These are phyloP conservation scores for Trifolium dubium DNA, from an alignment of 306 rosid genomes.

Conservation along the genomic window DNA sequence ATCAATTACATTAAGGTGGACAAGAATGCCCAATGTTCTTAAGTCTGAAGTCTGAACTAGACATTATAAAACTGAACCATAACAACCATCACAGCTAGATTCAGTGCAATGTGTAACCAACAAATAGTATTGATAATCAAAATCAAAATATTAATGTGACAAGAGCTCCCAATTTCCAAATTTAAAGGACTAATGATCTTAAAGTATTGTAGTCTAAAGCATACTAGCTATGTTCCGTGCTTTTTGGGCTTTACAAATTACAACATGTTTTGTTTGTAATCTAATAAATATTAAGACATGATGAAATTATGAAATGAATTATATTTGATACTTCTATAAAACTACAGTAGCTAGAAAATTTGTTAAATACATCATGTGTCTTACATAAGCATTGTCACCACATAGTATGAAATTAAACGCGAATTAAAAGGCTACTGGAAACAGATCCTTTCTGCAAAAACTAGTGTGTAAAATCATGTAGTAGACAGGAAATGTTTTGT, in stretches of 20 bases:
- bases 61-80: conserved; percentile 15
- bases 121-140: conserved; percentile 2
- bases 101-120: conserved; percentile 28
- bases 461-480: conserved; percentile 25
- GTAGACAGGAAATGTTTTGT: conserved; percentile 28
- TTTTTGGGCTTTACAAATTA: conserved; percentile 7
- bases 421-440: conserved; percentile 37
- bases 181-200: not conserved
- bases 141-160: conserved; percentile 20
- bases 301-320: not conserved
- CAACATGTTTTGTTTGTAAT: not conserved
- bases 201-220: conserved; percentile 1
- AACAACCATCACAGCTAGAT: conserved; percentile 2
- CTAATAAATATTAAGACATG: not conserved
- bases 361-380: not conserved
- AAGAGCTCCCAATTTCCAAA: conserved; percentile 13
- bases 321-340: conserved; percentile 9
- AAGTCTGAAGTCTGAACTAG: conserved; percentile 27
- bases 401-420: conserved; percentile 18
- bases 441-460: conserved; percentile 27
- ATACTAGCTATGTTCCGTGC: conserved; percentile 13
- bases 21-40: conserved; percentile 7
- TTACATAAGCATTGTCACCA: conserved; percentile 9
- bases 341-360: conserved; percentile 25
- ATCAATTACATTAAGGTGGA: conserved; percentile 30